Percentiles rank a stretch among this genome's conserved stretches.
phyloP scores from a whole-genome alignment of 257 asterid species.

The Misopates orontium region DNA sequence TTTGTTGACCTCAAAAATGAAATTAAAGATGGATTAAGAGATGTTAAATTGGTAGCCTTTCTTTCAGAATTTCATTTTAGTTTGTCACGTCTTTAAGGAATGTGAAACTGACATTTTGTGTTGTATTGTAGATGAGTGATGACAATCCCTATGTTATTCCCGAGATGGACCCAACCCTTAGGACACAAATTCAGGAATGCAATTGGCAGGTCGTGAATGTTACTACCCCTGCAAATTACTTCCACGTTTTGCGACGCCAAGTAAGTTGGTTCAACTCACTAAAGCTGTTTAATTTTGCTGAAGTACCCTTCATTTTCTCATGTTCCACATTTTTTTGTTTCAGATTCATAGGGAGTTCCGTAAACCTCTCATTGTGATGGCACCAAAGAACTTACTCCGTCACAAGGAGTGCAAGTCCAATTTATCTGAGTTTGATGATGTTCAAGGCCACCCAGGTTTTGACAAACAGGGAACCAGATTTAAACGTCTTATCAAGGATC shows the following conservation, averaged over 20 bases:
- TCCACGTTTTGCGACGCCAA: slow-evolving; percentile 97
- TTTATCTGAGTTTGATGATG: slow-evolving; percentile 89
- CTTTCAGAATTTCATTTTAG: too few species aligned
- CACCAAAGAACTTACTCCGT: slow-evolving; percentile 93
- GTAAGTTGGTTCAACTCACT: slow-evolving; percentile 43
- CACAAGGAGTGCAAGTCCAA: slow-evolving; percentile 92
- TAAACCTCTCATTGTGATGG: slow-evolving; percentile 91
- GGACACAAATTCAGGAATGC: slow-evolving; percentile 95
- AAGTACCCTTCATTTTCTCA: slow-evolving; percentile 27
- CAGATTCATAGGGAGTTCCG: slow-evolving; percentile 94
- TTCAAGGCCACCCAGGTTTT: slow-evolving; percentile 92
- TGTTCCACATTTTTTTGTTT: slow-evolving; percentile 16
- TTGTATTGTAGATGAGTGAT: slow-evolving; percentile 85
- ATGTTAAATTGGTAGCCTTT: too few species aligned
- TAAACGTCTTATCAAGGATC: slow-evolving; percentile 93
- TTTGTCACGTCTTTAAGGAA: neutral
- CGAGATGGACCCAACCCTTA: slow-evolving; percentile 90
- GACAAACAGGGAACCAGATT: slow-evolving; percentile 98
- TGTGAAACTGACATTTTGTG: slow-evolving; percentile 20
- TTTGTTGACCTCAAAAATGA: neutral
- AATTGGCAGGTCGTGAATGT: slow-evolving; percentile 99
- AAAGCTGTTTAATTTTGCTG: neutral
- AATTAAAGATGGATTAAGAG: neutral
- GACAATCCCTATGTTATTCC: slow-evolving; percentile 87
- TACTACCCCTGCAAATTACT: slow-evolving; percentile 97